Evolutionary conservation across 2,329 filamentous ascomycete species (phyloP), one percentile per base, ranked within the genome.

Genomic region (Colletotrichum falcatum): DNA sequence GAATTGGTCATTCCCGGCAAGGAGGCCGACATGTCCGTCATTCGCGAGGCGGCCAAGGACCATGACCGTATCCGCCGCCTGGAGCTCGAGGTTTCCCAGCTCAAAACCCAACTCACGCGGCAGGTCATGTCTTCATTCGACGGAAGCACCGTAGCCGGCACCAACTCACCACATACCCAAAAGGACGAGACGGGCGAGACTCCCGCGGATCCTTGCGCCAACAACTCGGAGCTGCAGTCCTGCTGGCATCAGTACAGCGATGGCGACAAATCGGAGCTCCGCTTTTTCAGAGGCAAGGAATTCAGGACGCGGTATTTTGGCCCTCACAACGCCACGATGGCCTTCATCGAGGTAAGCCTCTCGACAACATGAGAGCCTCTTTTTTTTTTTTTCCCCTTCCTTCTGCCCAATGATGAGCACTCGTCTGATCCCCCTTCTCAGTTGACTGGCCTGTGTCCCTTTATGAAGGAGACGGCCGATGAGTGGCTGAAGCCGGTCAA

Each of bases 381-480:
- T n/a, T n/a, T n/a, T n/a, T n/a, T n/a, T n/a, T n/a, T n/a, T n/a
- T n/a, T n/a, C n/a, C n/a, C n/a, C n/a, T n/a, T n/a, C 42, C 18
- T 23, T 37, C 23, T 28, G 1, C 23, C 23, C 46, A 16, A 7
- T 5, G 53, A 3, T 33, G 49, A 42, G 44, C 23, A 30, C 26
- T 37, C 46, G 20, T 56, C 66, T 74, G 46, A 74, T 64, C 42
- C 39, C 42, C 39, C 28, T 12, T 66, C 14, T 35, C 61, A 80
- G 81, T 80, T 88, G 74, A 85, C 86, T 2, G 88, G 88, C 2
- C 81, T 90, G 55, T 87, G 84, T 55, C 85, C 87, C 18, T 90
- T 90, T 69, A 90, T 90, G 88, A 86, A 85, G 73, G 87, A 90
- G 79, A 89, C 87, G 0, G 87, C 88, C 12, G 86, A 89, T 63